Percentiles rank a stretch among this genome's conserved stretches.
These are phyloP conservation scores for Penicillium macrosclerotiorum DNA, from an alignment of 495 filamentous ascomycete genomes.

Conservation along the genomic window DNA sequence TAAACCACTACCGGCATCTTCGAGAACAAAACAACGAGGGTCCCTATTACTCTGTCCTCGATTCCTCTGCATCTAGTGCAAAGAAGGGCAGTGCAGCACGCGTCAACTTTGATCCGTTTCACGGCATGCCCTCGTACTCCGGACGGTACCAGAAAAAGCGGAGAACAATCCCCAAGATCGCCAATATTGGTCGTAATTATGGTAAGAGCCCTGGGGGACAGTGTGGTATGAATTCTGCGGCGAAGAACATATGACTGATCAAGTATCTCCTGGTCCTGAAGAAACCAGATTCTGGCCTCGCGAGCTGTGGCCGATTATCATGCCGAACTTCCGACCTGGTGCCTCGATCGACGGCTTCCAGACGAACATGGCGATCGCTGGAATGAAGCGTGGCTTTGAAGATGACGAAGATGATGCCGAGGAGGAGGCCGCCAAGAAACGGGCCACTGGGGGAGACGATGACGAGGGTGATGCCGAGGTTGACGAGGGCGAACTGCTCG, in stretches of 20 bases:
- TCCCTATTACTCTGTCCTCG: constrained; percentile 56
- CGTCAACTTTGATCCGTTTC: constrained; percentile 54
- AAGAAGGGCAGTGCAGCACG: constrained; percentile 40
- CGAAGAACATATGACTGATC: constrained; percentile 6
- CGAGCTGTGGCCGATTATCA: constrained; percentile 52
- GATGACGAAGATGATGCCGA: constrained; percentile 47
- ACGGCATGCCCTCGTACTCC: constrained; percentile 58
- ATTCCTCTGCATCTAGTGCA: constrained; percentile 40
- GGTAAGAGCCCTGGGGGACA: constrained; percentile 31
- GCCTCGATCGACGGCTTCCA: constrained; percentile 32
- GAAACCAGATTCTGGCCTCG: constrained; percentile 57
- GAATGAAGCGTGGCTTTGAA: constrained; percentile 43
- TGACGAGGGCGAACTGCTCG: constrained; percentile 37
- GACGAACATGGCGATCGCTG: constrained; percentile 13
- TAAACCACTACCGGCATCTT: constrained; percentile 46
- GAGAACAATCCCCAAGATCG: constrained; percentile 47
- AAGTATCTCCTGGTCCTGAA: constrained; percentile 14
- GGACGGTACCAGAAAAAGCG: constrained; percentile 55
- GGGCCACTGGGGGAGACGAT: constrained; percentile 31
- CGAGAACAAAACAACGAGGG: constrained; percentile 56
- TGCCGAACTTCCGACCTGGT: constrained; percentile 44
- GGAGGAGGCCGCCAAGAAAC: constrained; percentile 26
- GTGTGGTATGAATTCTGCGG: neutral
- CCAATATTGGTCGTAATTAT: constrained; percentile 42
- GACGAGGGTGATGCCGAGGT: constrained; percentile 32